phyloP scores from a whole-genome alignment of 2,329 filamentous ascomycete species.

The Kalaharituber pfeilii region DNA sequence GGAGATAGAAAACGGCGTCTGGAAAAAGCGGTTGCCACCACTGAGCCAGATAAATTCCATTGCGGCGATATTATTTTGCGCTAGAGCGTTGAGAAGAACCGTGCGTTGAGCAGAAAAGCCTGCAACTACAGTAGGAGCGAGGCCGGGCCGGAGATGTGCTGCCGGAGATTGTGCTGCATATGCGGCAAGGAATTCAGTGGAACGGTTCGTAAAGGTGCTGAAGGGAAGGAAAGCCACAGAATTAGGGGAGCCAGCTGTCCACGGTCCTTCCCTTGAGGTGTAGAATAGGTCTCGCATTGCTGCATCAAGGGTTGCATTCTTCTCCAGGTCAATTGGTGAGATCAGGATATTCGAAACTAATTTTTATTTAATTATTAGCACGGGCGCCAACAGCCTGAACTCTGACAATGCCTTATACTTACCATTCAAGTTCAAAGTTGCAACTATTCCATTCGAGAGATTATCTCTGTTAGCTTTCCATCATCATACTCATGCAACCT shows the following conservation, averaged over 20 bases:
- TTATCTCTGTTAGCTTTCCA: no score
- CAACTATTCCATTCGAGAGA: no score
- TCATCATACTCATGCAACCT: no score
- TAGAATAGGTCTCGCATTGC: slow-evolving; percentile 25
- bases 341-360: neutral
- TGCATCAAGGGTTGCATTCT: slow-evolving; percentile 26
- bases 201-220: slow-evolving; percentile 23
- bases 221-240: slow-evolving; percentile 23
- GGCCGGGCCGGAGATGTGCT: slow-evolving; percentile 25
- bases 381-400: neutral
- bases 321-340: slow-evolving; percentile 17
- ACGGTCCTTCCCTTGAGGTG: slow-evolving; percentile 23
- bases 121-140: slow-evolving; percentile 26
- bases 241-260: slow-evolving; percentile 26
- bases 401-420: neutral
- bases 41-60: slow-evolving; percentile 26
- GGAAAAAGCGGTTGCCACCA: slow-evolving; percentile 19
- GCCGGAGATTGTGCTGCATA: slow-evolving; percentile 24
- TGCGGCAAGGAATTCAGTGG: neutral
- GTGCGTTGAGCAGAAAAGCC: slow-evolving; percentile 29
- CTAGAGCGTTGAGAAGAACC: slow-evolving; percentile 24
- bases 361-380: no score
- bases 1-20: slow-evolving; percentile 24
- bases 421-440: neutral
- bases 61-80: slow-evolving; percentile 22